A percentile compares a stretch with the other conserved stretches of the same genome.
These are phyloP conservation scores for Microdochium bolleyi DNA, from an alignment of 2,329 filamentous ascomycete species.

Conservation along the genomic window DNA sequence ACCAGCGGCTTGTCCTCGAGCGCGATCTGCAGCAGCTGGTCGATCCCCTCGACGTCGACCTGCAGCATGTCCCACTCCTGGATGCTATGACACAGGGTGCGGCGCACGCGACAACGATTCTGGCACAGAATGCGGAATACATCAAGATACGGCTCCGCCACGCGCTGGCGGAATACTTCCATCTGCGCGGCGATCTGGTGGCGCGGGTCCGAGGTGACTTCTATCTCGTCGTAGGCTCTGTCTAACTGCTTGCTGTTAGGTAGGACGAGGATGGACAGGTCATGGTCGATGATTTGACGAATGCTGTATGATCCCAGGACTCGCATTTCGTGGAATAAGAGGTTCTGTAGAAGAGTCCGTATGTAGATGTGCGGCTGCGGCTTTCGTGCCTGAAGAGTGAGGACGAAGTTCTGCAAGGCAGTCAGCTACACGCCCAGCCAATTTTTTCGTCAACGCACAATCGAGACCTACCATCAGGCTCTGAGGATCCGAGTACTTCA, in stretches of 20 bases:
- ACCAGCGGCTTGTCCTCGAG: constrained; percentile 53
- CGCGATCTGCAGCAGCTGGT: constrained; percentile 55
- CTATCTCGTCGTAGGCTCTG: constrained; percentile 66
- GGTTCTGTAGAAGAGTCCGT: constrained; percentile 67
- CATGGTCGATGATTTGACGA: constrained; percentile 69
- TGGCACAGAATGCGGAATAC: constrained; percentile 79
- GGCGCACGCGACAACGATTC: constrained; percentile 82
- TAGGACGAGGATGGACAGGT: constrained; percentile 70
- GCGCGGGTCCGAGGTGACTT: constrained; percentile 64
- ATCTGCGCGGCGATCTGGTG: constrained; percentile 67
- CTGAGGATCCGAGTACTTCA: constrained; percentile 60
- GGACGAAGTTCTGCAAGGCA: constrained; percentile 61
- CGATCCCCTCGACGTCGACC: constrained; percentile 70
- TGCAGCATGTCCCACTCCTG: constrained; percentile 80
- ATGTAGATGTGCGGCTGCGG: constrained; percentile 81
- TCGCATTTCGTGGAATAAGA: constrained; percentile 66
- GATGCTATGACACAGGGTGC: constrained; percentile 79
- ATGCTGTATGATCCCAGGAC: constrained; percentile 62
- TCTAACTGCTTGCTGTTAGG: constrained; percentile 66
- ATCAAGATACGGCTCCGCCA: constrained; percentile 69
- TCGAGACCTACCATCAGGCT: constrained; percentile 53
- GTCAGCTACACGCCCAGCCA: constrained; percentile 10
- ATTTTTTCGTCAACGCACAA: not conserved
- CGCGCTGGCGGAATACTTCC: constrained; percentile 56
- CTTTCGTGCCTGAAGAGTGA: constrained; percentile 67